These are phyloP conservation scores for Plasmodium coatneyi DNA, from an alignment of 169 alveolate species.

Conservation along the genomic window DNA sequence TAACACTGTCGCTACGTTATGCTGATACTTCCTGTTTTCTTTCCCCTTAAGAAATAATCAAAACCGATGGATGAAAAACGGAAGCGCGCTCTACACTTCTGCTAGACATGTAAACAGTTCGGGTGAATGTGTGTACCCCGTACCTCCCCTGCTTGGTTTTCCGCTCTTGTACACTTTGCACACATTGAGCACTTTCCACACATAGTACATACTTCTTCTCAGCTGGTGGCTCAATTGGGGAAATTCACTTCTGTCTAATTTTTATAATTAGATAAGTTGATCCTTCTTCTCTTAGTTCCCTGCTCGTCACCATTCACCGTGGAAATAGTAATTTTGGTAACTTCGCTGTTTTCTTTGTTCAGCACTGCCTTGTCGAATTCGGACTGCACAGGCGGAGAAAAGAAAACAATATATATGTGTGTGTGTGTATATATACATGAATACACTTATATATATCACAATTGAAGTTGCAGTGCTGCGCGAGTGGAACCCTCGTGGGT, in stretches of 20 bases:
- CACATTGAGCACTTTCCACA: not conserved
- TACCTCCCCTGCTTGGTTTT: not conserved
- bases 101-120: not conserved
- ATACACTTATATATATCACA: not conserved
- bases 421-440: not conserved
- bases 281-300: slow-evolving; percentile 49
- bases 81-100: not conserved
- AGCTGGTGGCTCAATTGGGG: not conserved
- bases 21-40: not conserved
- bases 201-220: not conserved
- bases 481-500: not conserved
- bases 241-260: not conserved
- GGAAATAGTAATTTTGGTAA: slow-evolving; percentile 37
- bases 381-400: slow-evolving; percentile 10
- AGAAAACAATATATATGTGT: not conserved
- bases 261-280: slow-evolving; percentile 55
- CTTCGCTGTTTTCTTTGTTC: slow-evolving; percentile 34
- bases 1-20: not conserved
- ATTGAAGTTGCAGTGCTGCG: not conserved
- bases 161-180: not conserved
- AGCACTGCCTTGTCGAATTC: slow-evolving; percentile 61
- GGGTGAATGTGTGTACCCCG: not conserved
- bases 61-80: not conserved
- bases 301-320: slow-evolving; percentile 31
- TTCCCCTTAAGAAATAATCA: not conserved